A percentile compares a stretch with the other conserved stretches of the same genome.
Evolutionary conservation across 2,329 filamentous ascomycete genomes (phyloP).

Genomic region (Xylariales sp.): DNA sequence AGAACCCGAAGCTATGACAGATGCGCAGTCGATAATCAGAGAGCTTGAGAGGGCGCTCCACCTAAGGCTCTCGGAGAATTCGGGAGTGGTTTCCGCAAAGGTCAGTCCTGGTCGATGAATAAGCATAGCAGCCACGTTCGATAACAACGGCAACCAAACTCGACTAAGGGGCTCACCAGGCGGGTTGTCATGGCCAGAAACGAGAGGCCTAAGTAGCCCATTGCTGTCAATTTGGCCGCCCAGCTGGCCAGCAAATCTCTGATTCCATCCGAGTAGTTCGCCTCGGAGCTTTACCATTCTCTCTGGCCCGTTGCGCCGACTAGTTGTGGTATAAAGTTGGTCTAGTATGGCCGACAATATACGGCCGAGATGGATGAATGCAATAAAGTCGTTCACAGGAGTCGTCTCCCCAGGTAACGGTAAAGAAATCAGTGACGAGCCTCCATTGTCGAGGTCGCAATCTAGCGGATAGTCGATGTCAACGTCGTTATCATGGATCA

Average conservation of each 20-base stretch:
- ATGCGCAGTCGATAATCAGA: not conserved
- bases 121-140: not conserved
- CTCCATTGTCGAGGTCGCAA: not conserved
- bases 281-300: not conserved
- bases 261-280: constrained; percentile 1
- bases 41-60: not conserved
- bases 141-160: not conserved
- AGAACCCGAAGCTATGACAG: no score
- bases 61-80: not conserved
- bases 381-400: not conserved
- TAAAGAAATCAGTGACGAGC: not conserved
- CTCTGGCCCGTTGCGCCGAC: not conserved
- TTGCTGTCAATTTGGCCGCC: not conserved
- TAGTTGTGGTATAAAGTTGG: constrained; percentile 1
- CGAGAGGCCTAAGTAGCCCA: not conserved
- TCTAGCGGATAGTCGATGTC: not conserved
- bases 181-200: not conserved
- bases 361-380: not conserved
- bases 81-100: not conserved
- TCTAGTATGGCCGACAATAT: not conserved
- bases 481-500: not conserved
- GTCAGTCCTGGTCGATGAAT: not conserved
- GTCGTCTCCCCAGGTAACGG: not conserved
- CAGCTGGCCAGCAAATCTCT: not conserved
- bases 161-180: not conserved